These are phyloP conservation scores for Malus orientalis DNA, from an alignment of 306 rosid genomes.

Conservation along the genomic window DNA sequence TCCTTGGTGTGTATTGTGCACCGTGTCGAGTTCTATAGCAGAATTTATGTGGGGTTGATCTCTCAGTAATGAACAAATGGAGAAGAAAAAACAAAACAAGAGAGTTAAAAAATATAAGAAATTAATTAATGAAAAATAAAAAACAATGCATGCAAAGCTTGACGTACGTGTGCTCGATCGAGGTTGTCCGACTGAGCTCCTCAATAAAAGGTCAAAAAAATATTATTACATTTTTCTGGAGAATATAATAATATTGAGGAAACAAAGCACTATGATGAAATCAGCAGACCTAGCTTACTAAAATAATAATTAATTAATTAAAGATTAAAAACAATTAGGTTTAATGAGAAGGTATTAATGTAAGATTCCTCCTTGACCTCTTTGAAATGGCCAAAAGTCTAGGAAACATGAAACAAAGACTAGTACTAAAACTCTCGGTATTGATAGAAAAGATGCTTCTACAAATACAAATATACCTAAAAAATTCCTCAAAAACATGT, in stretches of 20 bases:
- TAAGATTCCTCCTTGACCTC: slow-evolving; percentile 45
- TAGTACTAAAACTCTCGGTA: slow-evolving; percentile 21
- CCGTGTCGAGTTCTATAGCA: not conserved
- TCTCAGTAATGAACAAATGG: too few relatives aligned
- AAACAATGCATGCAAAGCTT: not conserved
- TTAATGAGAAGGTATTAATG: slow-evolving; percentile 8
- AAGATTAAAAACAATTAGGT: not conserved
- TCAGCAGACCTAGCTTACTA: not conserved
- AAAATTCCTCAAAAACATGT: slow-evolving; percentile 18
- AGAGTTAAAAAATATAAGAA: too few relatives aligned
- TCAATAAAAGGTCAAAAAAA: not conserved
- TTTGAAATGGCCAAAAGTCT: slow-evolving; percentile 6
- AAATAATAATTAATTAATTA: not conserved
- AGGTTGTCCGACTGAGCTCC: not conserved
- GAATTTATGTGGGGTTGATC: not conserved
- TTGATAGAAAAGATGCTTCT: slow-evolving; percentile 48
- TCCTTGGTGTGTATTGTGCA: not conserved
- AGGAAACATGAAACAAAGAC: slow-evolving; percentile 18
- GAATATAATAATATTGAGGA: not conserved
- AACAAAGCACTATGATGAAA: not conserved
- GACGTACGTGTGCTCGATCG: not conserved
- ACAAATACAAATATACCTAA: slow-evolving; percentile 28
- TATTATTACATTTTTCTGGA: not conserved
- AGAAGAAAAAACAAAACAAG: too few relatives aligned
- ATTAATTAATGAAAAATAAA: too few relatives aligned